phyloP scores from a whole-genome alignment of 176 grass and related monocot genomes.

The Metroxylon sagu region DNA sequence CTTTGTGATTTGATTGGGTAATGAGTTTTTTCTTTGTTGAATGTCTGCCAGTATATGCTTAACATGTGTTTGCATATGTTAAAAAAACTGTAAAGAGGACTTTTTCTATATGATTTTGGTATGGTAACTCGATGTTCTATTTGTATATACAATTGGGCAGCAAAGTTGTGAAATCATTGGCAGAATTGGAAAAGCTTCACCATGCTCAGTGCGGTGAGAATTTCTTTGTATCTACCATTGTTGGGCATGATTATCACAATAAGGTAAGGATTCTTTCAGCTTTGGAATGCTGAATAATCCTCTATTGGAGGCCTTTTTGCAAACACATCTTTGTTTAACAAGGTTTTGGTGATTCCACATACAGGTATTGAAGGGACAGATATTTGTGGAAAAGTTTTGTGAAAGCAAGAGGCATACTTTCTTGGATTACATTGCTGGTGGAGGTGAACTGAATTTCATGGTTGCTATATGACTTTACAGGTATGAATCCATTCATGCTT shows the following conservation, averaged over 20 bases:
- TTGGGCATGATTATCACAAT: slow-evolving; percentile 56
- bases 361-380: slow-evolving; percentile 71
- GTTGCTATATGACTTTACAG: slow-evolving; percentile 98
- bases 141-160: slow-evolving; percentile 35
- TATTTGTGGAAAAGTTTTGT: slow-evolving; percentile 80
- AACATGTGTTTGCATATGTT: no score
- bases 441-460: slow-evolving; percentile 87
- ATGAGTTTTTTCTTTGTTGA: slow-evolving; percentile 21
- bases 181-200: slow-evolving; percentile 73
- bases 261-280: slow-evolving; percentile 57
- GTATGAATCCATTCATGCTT: slow-evolving; percentile 19
- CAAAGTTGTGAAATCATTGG: slow-evolving; percentile 85
- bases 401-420: slow-evolving; percentile 72
- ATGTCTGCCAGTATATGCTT: no score
- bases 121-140: no score
- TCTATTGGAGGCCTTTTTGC: slow-evolving; percentile 6
- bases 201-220: slow-evolving; percentile 52
- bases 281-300: slow-evolving; percentile 6
- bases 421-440: slow-evolving; percentile 82
- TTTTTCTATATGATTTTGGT: no score
- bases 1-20: slow-evolving; percentile 97
- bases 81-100: no score
- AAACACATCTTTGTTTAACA: no score
- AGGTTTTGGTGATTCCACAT: not conserved
- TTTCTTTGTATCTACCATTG: slow-evolving; percentile 64